Evolutionary conservation across 2,329 filamentous ascomycete genomes (phyloP).

Genomic region (Chaetomiaceae sp.): DNA sequence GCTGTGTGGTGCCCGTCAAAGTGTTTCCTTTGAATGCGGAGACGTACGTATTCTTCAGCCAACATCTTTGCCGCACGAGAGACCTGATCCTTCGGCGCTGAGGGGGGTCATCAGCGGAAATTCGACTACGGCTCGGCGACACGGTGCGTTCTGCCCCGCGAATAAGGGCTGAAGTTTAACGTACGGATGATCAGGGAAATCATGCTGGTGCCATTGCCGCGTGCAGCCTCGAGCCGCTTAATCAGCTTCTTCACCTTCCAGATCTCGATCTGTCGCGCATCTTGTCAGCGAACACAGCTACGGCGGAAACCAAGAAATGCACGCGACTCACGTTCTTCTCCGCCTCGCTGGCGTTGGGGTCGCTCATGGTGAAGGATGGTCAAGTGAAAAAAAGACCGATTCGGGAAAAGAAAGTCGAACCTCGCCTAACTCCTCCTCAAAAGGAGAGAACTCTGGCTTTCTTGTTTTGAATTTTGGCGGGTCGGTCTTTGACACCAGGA

Average conservation of each 20-base stretch:
- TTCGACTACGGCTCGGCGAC: background rate
- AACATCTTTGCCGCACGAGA: constrained; percentile 98
- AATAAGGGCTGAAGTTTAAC: constrained; percentile 35
- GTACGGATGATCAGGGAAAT: constrained; percentile 98
- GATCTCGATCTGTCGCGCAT: constrained; percentile 57
- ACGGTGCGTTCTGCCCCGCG: background rate
- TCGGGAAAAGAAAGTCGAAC: constrained; percentile 25
- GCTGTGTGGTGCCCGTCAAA: background rate
- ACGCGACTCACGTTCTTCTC: constrained; percentile 80
- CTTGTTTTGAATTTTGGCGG: constrained; percentile 5
- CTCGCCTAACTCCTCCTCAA: constrained; percentile 22
- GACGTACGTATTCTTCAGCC: constrained; percentile 96
- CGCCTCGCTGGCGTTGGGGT: constrained; percentile 81
- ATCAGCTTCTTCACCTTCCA: constrained; percentile 99
- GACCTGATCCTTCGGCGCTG: constrained; percentile 96
- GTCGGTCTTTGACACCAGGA: constrained; percentile 8
- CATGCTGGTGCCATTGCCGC: constrained; percentile 99
- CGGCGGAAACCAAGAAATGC: background rate
- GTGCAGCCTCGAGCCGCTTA: constrained; percentile 93
- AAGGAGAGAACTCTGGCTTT: constrained; percentile 7
- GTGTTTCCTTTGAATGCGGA: background rate
- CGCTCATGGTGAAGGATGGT: constrained; percentile 67
- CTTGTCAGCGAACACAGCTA: constrained; percentile 18
- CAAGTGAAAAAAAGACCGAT: constrained; percentile 16
- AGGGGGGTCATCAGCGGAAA: constrained; percentile 26